Percentiles rank a stretch among this genome's conserved stretches.
These are phyloP conservation scores for Emergomyces pasteurianus DNA, from an alignment of 2,329 filamentous ascomycete species.

Conservation along the genomic window DNA sequence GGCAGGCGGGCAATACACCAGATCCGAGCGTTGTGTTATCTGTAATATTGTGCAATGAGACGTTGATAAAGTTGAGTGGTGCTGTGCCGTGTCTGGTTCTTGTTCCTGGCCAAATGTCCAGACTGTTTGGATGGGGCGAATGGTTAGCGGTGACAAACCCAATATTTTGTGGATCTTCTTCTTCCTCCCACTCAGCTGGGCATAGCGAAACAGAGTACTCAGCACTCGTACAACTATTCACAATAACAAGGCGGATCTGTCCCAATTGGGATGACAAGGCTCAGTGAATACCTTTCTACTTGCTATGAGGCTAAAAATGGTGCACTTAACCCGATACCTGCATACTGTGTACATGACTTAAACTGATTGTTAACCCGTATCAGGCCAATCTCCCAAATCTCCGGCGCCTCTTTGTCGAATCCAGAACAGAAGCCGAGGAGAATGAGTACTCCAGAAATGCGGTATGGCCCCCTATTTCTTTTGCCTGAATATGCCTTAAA, in stretches of 20 bases:
- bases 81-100: not conserved
- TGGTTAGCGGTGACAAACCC: not conserved
- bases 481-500: conserved; percentile 6
- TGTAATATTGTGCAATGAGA: not conserved
- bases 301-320: not conserved
- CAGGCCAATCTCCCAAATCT: conserved; percentile 65
- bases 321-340: not conserved
- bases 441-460: conserved; percentile 87
- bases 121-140: not conserved
- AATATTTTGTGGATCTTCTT: not conserved
- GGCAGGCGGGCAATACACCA: not conserved
- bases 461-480: conserved; percentile 42
- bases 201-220: not conserved
- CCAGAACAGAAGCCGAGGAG: conserved; percentile 84
- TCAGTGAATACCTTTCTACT: not conserved
- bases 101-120: not conserved
- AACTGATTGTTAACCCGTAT: not conserved
- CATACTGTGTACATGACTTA: not conserved
- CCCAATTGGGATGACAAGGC: not conserved
- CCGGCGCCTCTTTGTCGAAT: conserved; percentile 90
- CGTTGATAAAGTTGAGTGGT: not conserved
- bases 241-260: not conserved
- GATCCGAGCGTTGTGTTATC: not conserved
- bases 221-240: not conserved
- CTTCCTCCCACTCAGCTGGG: not conserved